Conservation (phyloP, 139 green algal genomes). For the Axilococcus clingmanii region DNA sequence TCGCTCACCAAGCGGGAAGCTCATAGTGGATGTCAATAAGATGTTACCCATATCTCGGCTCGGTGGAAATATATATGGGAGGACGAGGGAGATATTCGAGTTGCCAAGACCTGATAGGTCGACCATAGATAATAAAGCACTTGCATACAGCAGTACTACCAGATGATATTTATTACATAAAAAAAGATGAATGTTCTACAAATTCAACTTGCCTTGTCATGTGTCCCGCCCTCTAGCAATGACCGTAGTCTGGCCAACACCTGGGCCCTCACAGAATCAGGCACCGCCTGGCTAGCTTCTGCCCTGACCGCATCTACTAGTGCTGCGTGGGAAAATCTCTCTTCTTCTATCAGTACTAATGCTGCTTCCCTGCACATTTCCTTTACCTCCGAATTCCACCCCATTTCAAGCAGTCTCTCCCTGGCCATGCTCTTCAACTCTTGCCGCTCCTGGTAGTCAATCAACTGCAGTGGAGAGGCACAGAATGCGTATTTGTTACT, state of each 20-base stretch:
- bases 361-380: conserved; percentile 14
- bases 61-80: conserved; percentile 67
- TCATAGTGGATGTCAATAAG: conserved; percentile 55
- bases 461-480: no score
- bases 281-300: neutral
- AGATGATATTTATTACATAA: conserved; percentile 1
- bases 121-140: no score
- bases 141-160: neutral
- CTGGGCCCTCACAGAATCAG: neutral
- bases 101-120: conserved; percentile 52
- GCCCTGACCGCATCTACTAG: conserved; percentile 5
- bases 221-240: neutral
- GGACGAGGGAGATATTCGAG: conserved; percentile 53
- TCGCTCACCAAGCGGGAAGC: conserved; percentile 39
- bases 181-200: conserved; percentile 2
- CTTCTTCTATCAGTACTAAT: neutral
- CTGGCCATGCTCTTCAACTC: conserved; percentile 15
- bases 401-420: conserved; percentile 11
- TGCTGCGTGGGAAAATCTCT: conserved; percentile 11
- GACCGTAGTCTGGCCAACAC: neutral
- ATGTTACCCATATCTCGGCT: conserved; percentile 38
- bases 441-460: conserved; percentile 4
- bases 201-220: neutral
- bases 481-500: no score
- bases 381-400: conserved; percentile 19